phyloP scores from a whole-genome alignment of 495 filamentous ascomycete genomes.

The Arthonia radiata region DNA sequence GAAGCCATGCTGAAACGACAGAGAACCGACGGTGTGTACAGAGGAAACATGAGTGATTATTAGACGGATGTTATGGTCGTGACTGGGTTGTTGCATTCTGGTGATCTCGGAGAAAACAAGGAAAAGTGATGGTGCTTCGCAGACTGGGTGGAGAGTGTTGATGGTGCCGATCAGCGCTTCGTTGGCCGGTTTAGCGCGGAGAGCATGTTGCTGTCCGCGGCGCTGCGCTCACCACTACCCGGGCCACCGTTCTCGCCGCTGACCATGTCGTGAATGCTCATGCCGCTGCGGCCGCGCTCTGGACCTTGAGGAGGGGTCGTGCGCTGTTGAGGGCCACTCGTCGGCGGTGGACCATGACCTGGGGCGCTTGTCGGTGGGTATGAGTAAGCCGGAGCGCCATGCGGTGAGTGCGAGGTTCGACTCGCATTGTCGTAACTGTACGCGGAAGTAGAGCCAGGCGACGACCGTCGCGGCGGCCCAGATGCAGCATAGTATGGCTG shows the following conservation, averaged over 20 bases:
- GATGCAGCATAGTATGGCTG: constrained; percentile 20
- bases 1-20: no score
- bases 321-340: constrained; percentile 15
- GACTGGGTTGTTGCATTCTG: no score
- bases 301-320: constrained; percentile 11
- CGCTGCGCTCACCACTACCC: constrained; percentile 19
- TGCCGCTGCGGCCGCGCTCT: constrained; percentile 19
- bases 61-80: no score
- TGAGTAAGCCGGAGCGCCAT: constrained; percentile 13
- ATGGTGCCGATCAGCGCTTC: no score
- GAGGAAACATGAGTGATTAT: no score
- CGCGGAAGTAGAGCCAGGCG: constrained; percentile 21
- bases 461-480: constrained; percentile 22
- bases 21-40: no score
- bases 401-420: constrained; percentile 25
- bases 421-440: constrained; percentile 24
- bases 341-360: constrained; percentile 9
- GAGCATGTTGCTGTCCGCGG: constrained; percentile 31
- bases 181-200: constrained; percentile 18
- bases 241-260: constrained; percentile 6
- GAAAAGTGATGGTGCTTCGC: no score
- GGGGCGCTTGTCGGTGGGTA: constrained; percentile 11
- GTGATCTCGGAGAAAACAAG: no score
- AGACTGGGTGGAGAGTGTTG: no score
- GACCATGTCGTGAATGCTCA: constrained; percentile 31